Percentiles rank a stretch among this genome's conserved stretches.
Evolutionary conservation across 2,329 filamentous ascomycete species (phyloP).

Genomic region (Alternaria sp.): DNA sequence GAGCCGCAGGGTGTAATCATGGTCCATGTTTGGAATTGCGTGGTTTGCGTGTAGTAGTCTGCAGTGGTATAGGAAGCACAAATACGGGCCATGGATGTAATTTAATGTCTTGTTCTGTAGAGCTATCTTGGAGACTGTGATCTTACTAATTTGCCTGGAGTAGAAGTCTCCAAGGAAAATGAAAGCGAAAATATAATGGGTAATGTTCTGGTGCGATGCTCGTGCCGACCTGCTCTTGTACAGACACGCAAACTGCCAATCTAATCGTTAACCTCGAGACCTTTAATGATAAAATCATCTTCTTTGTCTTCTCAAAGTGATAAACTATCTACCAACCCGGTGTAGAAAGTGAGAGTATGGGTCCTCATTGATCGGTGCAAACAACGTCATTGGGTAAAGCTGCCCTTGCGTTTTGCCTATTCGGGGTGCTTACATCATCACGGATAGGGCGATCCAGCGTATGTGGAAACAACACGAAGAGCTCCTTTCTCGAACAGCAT

Average conservation of each 20-base stretch:
- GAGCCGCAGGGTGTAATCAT: neutral
- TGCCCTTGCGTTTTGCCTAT: conserved; percentile 17
- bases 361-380: conserved; percentile 9
- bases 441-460: conserved; percentile 23
- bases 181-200: neutral
- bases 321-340: neutral
- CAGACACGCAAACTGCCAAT: neutral
- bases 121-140: neutral
- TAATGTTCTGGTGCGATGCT: neutral
- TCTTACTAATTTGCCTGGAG: neutral
- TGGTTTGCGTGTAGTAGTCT: conserved; percentile 1
- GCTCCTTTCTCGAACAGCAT: conserved; percentile 40
- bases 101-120: conserved; percentile 6
- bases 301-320: neutral
- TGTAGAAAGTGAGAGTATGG: neutral
- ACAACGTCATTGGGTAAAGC: conserved; percentile 16
- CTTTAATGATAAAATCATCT: neutral
- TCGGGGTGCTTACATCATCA: conserved; percentile 22
- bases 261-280: neutral
- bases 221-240: neutral
- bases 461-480: conserved; percentile 36
- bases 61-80: neutral
- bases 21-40: conserved; percentile 6
- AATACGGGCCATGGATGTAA: conserved; percentile 2
- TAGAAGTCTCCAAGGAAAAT: neutral